Conservation (phyloP, 2,329 filamentous ascomycete genomes). For the Stagonosporopsis vannaccii region DNA sequence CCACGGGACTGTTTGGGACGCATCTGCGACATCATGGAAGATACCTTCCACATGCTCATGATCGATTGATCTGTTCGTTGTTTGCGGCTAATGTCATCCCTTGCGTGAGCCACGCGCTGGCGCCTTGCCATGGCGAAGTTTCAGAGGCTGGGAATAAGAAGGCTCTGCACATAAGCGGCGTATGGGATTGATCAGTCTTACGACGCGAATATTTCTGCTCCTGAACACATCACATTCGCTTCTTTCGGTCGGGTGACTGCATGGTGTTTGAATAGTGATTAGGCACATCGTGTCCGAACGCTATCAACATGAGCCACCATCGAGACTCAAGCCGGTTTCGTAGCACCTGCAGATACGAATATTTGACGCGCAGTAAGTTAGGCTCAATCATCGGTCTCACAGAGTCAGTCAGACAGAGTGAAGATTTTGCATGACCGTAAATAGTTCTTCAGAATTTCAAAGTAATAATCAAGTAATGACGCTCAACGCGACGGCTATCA, state of each 20-base stretch:
- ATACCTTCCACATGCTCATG: no score
- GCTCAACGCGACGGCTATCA: constrained; percentile 16
- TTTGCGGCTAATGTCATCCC: neutral
- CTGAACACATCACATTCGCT: neutral
- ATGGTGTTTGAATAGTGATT: neutral
- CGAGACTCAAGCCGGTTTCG: neutral
- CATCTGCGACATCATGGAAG: no score
- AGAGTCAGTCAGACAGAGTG: neutral
- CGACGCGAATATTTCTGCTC: neutral
- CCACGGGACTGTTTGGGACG: neutral
- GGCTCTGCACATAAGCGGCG: neutral
- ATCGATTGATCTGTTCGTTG: neutral
- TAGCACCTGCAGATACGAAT: neutral
- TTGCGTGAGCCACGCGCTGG: neutral
- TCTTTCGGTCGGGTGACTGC: neutral
- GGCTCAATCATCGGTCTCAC: neutral
- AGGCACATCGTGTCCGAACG: no score
- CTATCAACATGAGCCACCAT: neutral
- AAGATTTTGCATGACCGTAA: neutral
- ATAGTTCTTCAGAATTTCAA: neutral
- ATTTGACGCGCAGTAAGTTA: neutral
- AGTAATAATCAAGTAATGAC: neutral
- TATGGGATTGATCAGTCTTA: neutral
- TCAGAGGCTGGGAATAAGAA: constrained; percentile 5
- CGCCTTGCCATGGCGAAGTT: constrained; percentile 1